Percentiles rank a stretch among this genome's conserved stretches.
phyloP scores from a whole-genome alignment of 192 early-diverging fungal species.

The Rhizophagus sp. region DNA sequence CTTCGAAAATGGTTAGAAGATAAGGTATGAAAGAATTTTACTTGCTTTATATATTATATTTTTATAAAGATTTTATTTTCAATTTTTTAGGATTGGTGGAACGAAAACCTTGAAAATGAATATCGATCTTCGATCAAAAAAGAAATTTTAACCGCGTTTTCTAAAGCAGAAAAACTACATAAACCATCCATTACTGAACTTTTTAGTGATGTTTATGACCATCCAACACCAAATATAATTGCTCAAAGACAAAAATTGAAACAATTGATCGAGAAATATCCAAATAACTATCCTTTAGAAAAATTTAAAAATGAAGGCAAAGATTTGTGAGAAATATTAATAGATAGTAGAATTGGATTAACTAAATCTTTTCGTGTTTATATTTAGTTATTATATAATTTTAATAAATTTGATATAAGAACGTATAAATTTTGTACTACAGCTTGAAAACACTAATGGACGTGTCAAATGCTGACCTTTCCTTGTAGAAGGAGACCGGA shows the following conservation, averaged over 20 bases:
- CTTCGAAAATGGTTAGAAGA: slow-evolving; percentile 88
- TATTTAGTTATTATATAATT: no score
- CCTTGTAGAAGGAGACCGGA: no score
- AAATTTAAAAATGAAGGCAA: slow-evolving; percentile 25
- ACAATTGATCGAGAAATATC: slow-evolving; percentile 78
- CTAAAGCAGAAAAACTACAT: slow-evolving; percentile 81
- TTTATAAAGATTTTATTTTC: background rate
- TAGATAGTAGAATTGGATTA: background rate
- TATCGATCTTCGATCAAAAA: slow-evolving; percentile 65
- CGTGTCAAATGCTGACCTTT: no score
- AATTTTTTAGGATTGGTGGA: slow-evolving; percentile 70
- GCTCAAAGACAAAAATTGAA: slow-evolving; percentile 82
- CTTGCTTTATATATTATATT: background rate
- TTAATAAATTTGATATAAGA: no score
- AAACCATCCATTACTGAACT: slow-evolving; percentile 82
- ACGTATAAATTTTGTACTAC: no score
- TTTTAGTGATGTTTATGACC: slow-evolving; percentile 95
- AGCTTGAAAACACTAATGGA: no score
- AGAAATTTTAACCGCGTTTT: slow-evolving; percentile 80
- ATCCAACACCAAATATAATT: slow-evolving; percentile 72
- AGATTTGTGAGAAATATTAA: slow-evolving; percentile 7
- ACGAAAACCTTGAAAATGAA: slow-evolving; percentile 66
- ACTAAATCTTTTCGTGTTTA: no score
- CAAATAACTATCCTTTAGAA: slow-evolving; percentile 67
- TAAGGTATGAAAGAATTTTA: slow-evolving; percentile 35